These are phyloP conservation scores for Penicillium italicum DNA, from an alignment of 2,329 filamentous ascomycete species.

Conservation along the genomic window DNA sequence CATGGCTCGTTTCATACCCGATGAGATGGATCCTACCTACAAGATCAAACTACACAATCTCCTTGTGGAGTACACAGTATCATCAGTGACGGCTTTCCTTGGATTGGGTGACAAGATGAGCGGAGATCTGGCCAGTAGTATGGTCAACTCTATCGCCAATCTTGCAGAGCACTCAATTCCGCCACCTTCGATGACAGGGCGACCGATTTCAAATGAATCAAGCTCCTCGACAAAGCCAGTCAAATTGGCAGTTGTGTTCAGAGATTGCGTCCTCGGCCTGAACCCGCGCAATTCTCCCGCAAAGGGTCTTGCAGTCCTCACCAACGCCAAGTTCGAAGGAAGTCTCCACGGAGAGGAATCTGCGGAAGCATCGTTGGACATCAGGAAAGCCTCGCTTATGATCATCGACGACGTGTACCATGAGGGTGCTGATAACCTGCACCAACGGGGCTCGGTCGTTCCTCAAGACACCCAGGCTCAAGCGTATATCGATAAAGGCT, in stretches of 20 bases:
- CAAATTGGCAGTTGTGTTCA: constrained; percentile 59
- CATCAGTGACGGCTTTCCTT: constrained; percentile 75
- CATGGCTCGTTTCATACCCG: constrained; percentile 85
- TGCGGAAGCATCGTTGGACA: constrained; percentile 61
- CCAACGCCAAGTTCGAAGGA: constrained; percentile 70
- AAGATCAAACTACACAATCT: constrained; percentile 84
- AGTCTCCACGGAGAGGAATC: constrained; percentile 63
- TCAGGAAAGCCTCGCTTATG: constrained; percentile 78
- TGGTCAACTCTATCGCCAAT: constrained; percentile 76
- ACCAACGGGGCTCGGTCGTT: constrained; percentile 24
- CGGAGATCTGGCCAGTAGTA: constrained; percentile 69
- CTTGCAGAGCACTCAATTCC: constrained; percentile 53
- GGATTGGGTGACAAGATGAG: constrained; percentile 64
- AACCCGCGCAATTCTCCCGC: constrained; percentile 74
- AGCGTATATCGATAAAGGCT: constrained; percentile 62
- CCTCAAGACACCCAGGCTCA: constrained; percentile 46
- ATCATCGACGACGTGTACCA: constrained; percentile 70
- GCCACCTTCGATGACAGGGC: constrained; percentile 7
- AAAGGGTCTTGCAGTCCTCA: constrained; percentile 74
- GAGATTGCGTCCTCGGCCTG: constrained; percentile 77
- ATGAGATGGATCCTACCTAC: constrained; percentile 87
- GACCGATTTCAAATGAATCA: constrained; percentile 17
- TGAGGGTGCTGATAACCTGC: constrained; percentile 36
- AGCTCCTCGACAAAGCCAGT: constrained; percentile 50
- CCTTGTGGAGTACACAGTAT: constrained; percentile 82